A percentile compares a stretch with the other conserved stretches of the same genome.
Conservation (phyloP, 75 land plant genomes). For the Cryptomeria japonica region DNA sequence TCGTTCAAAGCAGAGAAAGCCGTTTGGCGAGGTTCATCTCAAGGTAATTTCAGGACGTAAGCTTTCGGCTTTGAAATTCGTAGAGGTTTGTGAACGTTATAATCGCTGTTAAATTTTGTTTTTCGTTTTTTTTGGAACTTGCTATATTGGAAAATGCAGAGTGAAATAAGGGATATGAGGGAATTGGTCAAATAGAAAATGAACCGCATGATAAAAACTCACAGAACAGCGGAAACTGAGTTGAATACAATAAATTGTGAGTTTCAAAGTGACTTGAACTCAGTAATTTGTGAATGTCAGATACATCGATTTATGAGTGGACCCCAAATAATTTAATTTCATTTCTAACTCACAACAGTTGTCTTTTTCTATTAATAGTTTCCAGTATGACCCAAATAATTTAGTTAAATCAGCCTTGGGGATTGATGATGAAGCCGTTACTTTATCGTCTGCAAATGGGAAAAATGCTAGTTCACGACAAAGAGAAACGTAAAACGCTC, state of each 20-base stretch:
- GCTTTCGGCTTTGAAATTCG: background rate
- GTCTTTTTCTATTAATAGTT: background rate
- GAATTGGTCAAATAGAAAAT: background rate
- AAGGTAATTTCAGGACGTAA: conserved; percentile 38
- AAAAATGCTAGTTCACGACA: background rate
- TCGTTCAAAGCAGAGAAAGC: conserved; percentile 30
- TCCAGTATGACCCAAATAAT: background rate
- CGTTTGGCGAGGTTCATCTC: conserved; percentile 70
- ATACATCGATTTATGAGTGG: background rate
- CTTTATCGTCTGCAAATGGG: background rate
- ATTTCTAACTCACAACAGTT: background rate
- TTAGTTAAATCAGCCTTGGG: background rate
- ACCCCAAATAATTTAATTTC: background rate
- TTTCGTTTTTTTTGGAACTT: background rate
- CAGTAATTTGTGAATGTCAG: background rate
- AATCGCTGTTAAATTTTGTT: background rate
- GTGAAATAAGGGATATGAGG: background rate
- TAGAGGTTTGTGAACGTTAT: background rate
- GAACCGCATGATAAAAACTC: background rate
- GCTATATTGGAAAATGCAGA: background rate
- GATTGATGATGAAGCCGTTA: background rate
- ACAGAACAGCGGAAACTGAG: background rate
- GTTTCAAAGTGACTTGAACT: background rate
- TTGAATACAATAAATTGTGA: background rate
- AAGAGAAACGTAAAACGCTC: background rate